These are phyloP conservation scores for Paramecium sonneborni DNA, from an alignment of 73 alveolate genomes.

Conservation along the genomic window DNA sequence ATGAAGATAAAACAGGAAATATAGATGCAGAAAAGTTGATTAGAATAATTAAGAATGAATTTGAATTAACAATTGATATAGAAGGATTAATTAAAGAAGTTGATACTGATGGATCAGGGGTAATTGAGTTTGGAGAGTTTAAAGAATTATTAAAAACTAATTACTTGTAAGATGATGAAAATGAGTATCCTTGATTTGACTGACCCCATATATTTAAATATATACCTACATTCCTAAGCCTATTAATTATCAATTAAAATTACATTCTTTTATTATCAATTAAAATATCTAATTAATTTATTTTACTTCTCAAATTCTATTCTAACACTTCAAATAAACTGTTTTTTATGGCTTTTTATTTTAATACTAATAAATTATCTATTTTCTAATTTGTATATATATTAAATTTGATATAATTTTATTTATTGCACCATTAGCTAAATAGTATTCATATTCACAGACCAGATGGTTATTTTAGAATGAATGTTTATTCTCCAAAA, in stretches of 20 bases:
- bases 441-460: background rate
- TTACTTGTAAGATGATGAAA: slow-evolving; percentile 26
- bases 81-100: slow-evolving; percentile 79
- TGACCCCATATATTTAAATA: background rate
- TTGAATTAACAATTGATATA: slow-evolving; percentile 79
- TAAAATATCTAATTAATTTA: background rate
- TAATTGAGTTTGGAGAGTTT: slow-evolving; percentile 88
- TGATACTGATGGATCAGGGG: slow-evolving; percentile 91
- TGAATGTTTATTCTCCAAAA: background rate
- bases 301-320: no score
- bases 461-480: background rate
- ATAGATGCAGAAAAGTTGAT: slow-evolving; percentile 87
- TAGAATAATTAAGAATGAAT: slow-evolving; percentile 89
- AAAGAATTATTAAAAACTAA: slow-evolving; percentile 55
- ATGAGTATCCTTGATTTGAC: background rate
- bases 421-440: no score
- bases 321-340: no score
- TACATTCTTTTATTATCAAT: background rate
- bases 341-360: background rate
- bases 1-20: slow-evolving; percentile 85
- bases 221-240: background rate
- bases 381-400: background rate
- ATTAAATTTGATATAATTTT: no score
- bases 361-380: background rate
- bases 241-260: background rate